Base-by-base conservation (phyloP, 441 rosid species). In the Sinapis alba region DNA sequence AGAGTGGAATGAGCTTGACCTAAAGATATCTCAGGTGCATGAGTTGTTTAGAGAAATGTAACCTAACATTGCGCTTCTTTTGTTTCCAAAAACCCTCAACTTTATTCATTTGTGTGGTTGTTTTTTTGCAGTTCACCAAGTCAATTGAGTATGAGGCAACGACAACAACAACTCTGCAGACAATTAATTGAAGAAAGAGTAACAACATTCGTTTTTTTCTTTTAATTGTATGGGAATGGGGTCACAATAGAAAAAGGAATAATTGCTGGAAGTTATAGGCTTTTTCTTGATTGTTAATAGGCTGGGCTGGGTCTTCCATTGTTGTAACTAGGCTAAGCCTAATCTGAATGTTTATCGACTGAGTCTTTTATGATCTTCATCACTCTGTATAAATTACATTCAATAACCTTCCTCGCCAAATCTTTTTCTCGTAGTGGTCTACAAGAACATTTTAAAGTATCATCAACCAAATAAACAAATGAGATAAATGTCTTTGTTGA, bases 1-100 rank as follows among this genome's bases (percentile, higher is more conserved):
- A 50, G 99, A 95, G 81, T 95, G 99, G 99, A 92, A 88, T 76
- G 99, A 95, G 79, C 88, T 95, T 41, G 96, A 95, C 78, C 90
- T 89, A 28, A 94, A 94, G 88, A 92, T 91, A 76, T 94, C 97
- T 81, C 99, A 92, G 97, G 97, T 92, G n/a, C 19, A n/a, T 7
- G 75, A 13, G 1, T 3, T 7, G 11, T 24, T 53, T 6, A 51
- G 0, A 57, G 23, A 13, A 45, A 26, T 67, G 43, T 24, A 43
- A 62, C 57, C 0, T 27, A 24, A 78, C 41, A 30, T 41, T 0
- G 6, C 5, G 6, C 53, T 51, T 65, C 21, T 38, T 24, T 11
- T 20, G 41, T 41, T 67, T 67, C 16, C 16, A 27, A 34, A 56
- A 47, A 34, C 1, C 18, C 3, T 21, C 7, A 47, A 15, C n/a